Evolutionary conservation across 768 basidiomycete species (phyloP), one percentile per base, ranked within the genome.

Genomic region (Galerina sulciceps): DNA sequence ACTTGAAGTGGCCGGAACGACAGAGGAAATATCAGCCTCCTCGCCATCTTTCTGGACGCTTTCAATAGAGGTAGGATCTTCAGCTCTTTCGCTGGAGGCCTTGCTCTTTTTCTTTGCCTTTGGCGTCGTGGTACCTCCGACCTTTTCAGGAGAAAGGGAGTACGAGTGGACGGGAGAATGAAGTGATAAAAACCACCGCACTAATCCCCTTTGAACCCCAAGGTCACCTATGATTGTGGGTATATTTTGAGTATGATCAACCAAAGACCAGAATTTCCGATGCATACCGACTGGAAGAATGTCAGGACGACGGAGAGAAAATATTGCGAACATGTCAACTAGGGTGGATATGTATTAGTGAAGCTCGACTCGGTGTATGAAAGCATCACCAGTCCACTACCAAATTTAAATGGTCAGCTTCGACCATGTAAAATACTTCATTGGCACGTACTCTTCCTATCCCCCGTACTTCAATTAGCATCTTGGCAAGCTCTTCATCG

Each of bases 321-420:
- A 96, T 43, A 97, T 92, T 13, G 90, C 83, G 67, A 96, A 96
- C 94, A 96, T 96, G 66, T 94, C 88, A n/a, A 94, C 92, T 82
- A 74, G 55, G 53, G 52, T 50, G 41, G n/a, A n/a, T n/a, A n/a
- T 50, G 31, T 23, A 51, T 53, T 46, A 60, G 54, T 41, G 18
- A 38, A 35, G 18, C 42, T 9, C 23, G 23, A 48, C 10, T 23
- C 22, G 10, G 17, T 37, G 23, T 40, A 22, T 10, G 14, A 42
- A 26, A 6, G 65, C 57, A 57, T 41, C 70, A 85, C 86, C 85
- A 46, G 88, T 89, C 86, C 83, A 89, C 86, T 85, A 59, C 20
- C 10, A 60, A 41, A 36, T 38, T 38, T 41, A 34, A 53, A 15
- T 31, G 15, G 35, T 40, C 18, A 51, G 37, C 17, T 37, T 38